Evolutionary conservation across 495 filamentous ascomycete species (phyloP).

Genomic region (Penicillium dipodomyicola): DNA sequence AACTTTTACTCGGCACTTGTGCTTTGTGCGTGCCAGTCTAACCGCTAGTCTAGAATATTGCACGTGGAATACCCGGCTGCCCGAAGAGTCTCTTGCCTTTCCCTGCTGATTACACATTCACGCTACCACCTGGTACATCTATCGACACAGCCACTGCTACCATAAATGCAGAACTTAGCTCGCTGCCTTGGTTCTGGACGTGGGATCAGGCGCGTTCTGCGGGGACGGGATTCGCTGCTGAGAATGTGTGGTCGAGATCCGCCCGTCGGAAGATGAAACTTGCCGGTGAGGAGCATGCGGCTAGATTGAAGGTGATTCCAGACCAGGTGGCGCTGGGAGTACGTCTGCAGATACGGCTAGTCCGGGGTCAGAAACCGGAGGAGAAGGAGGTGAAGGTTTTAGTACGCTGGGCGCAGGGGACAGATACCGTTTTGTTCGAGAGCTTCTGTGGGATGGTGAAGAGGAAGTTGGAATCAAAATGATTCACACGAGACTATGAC

Average conservation of each 20-base stretch:
- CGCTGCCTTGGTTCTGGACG: constrained; percentile 51
- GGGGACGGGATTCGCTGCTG: constrained; percentile 55
- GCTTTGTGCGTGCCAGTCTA: not conserved
- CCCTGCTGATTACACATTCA: constrained; percentile 55
- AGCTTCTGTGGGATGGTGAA: constrained; percentile 83
- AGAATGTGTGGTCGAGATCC: constrained; percentile 70
- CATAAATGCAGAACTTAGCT: constrained; percentile 41
- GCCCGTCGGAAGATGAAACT: constrained; percentile 55
- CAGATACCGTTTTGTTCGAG: constrained; percentile 75
- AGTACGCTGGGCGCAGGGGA: constrained; percentile 74
- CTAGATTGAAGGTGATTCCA: constrained; percentile 28
- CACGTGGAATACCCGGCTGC: constrained; percentile 53
- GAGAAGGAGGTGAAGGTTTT: constrained; percentile 36
- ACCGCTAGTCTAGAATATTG: constrained; percentile 41
- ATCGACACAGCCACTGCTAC: constrained; percentile 30
- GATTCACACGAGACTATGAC: not conserved
- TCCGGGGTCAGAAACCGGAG: constrained; percentile 22
- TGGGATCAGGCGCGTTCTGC: constrained; percentile 44
- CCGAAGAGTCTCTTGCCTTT: constrained; percentile 61
- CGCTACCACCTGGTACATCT: constrained; percentile 24
- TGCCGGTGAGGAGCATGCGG: constrained; percentile 21
- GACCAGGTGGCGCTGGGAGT: constrained; percentile 43
- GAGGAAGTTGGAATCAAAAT: constrained; percentile 41
- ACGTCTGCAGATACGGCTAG: constrained; percentile 39
- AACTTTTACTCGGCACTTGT: not conserved